Base-by-base conservation (phyloP, 257 asterid species). In the Fraxinus quadrangulata region DNA sequence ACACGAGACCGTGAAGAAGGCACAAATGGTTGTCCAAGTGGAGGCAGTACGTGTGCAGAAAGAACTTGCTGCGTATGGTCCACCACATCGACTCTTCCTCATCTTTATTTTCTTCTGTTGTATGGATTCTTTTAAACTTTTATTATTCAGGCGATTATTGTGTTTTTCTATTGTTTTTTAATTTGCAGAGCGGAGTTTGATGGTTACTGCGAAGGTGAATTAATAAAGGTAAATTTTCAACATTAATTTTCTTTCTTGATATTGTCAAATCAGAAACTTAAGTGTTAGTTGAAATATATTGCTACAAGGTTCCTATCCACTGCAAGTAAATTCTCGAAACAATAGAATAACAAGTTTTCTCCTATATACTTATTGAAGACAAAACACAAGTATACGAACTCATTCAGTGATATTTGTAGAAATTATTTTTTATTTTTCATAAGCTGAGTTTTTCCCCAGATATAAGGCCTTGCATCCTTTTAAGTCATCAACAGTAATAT, bases 11-110 rank as follows among this genome's bases (percentile, higher is more conserved):
- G 98, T 95, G 83, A 95, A 95, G 90, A 95, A 93, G 88, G 99
- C 98, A 11, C 98, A 95, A 81, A 93, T 85, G 91, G 98, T 95
- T 39, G 99, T 95, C 86, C 99, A 95, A 88, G 99, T 95, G 59
- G 99, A 95, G 88, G 99, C 98, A 56, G 99, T 93, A 45, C 86
- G 86, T 76, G 97, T 95, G 75, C 98, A 93, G 79, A 93, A 95
- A 85, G 99, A 95, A 84, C 99, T 95, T 26, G 94, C 98, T 71
- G 92, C 63, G 99, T 95, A 88, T 77, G 88, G 83, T 75, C 84
- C 51, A 31, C n/a, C 71, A 34, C 75, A 71, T 42, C 19, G 66
- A 40, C 71, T 47, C 28, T 4, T 77, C 49, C 66, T 56, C 72
- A 26, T 17, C 59, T 71, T 69, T 34, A 45, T 67, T 69, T 77